Percentiles rank a stretch among this genome's conserved stretches.
Evolutionary conservation across 2,329 filamentous ascomycete genomes (phyloP).

Genomic region (Curvularia eragrostidis): DNA sequence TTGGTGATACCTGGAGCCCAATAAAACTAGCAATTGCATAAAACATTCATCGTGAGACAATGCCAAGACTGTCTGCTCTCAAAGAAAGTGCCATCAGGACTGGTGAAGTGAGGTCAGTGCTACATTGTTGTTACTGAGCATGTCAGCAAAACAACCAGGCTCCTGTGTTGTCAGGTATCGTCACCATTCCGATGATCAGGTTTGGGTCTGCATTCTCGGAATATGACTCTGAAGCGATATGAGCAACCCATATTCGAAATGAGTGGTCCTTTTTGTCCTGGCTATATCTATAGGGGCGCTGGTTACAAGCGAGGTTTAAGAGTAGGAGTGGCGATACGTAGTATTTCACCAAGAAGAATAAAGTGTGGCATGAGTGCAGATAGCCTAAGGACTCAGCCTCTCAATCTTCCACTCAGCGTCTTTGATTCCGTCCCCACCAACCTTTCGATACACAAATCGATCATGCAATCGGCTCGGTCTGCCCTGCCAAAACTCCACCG

Average conservation of each 20-base stretch:
- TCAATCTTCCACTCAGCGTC: conserved; percentile 67
- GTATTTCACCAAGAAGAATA: background rate
- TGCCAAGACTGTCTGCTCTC: background rate
- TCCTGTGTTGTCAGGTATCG: conserved; percentile 51
- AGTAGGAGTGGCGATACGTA: conserved; percentile 2
- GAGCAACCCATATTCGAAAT: background rate
- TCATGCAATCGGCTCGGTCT: conserved; percentile 89
- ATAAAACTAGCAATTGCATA: background rate
- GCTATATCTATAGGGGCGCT: background rate
- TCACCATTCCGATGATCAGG: conserved; percentile 36
- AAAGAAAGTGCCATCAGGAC: background rate
- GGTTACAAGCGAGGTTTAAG: background rate
- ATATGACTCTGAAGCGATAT: background rate
- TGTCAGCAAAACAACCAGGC: conserved; percentile 44
- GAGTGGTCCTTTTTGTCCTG: background rate
- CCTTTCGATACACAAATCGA: conserved; percentile 82
- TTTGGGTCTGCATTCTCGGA: background rate
- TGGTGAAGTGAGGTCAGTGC: background rate
- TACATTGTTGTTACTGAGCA: background rate
- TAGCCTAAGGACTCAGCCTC: conserved; percentile 72
- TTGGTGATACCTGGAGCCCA: background rate
- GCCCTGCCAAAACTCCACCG: conserved; percentile 96
- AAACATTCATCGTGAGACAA: background rate
- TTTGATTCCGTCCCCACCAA: conserved; percentile 44
- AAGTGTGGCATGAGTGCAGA: background rate